phyloP scores from a whole-genome alignment of 2,329 filamentous ascomycete species.

The Verticillium tricorpus region DNA sequence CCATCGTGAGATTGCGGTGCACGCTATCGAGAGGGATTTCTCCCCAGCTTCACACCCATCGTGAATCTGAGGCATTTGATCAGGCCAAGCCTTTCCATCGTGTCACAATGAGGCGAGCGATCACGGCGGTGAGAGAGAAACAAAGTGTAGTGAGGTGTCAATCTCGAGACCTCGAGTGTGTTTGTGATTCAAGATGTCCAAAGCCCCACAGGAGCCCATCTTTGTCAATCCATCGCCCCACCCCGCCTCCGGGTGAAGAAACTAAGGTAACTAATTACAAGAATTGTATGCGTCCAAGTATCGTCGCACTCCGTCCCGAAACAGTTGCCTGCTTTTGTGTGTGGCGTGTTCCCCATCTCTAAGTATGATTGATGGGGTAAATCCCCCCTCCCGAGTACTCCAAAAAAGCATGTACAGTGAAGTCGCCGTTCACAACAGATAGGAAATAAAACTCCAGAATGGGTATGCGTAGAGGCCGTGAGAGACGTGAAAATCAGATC shows the following conservation, averaged over 20 bases:
- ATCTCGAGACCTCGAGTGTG: background rate
- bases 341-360: background rate
- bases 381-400: background rate
- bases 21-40: background rate
- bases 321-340: background rate
- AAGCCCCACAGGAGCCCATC: background rate
- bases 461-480: background rate
- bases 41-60: background rate
- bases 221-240: background rate
- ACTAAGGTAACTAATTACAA: conserved; percentile 1
- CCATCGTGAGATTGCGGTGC: background rate
- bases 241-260: background rate
- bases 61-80: background rate
- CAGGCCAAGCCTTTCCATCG: background rate
- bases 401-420: conserved; percentile 1
- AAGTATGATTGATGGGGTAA: background rate
- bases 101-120: background rate
- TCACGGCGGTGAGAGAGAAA: too few species aligned
- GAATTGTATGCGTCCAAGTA: background rate
- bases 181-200: background rate
- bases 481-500: background rate
- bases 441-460: background rate
- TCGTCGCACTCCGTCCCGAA: background rate
- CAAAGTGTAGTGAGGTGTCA: background rate
- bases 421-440: background rate